phyloP scores from a whole-genome alignment of 1,284 basidiomycete species.

The Apiotrichum mycotoxinovorans region DNA sequence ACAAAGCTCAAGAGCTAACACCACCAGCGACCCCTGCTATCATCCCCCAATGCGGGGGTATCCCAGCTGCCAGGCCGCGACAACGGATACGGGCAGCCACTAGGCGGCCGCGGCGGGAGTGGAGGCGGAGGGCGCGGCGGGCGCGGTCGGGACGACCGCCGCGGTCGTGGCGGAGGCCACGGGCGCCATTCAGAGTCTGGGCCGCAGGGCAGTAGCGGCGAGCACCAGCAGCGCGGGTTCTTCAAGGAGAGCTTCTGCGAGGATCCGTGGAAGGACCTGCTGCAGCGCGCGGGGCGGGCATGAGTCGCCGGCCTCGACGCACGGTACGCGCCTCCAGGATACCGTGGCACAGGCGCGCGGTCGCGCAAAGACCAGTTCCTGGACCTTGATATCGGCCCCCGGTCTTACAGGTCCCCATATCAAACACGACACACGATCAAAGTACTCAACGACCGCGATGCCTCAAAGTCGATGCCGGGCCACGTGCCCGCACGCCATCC shows the following conservation, averaged over 20 bases:
- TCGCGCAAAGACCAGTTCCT: no score
- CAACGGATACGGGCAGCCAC: background rate
- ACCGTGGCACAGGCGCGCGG: no score
- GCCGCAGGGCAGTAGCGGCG: background rate
- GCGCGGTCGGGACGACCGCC: slow-evolving; percentile 5
- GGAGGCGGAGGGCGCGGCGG: slow-evolving; percentile 6
- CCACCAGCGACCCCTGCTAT: background rate
- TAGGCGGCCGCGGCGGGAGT: background rate
- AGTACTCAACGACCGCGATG: no score
- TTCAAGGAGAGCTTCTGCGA: slow-evolving; percentile 39
- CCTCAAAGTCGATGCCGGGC: no score
- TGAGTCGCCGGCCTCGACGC: no score
- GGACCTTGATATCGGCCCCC: no score
- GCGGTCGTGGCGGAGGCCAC: background rate
- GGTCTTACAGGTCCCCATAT: no score
- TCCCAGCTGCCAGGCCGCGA: background rate
- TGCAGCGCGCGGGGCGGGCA: background rate
- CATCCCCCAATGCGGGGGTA: background rate
- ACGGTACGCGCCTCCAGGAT: no score
- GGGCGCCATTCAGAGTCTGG: no score
- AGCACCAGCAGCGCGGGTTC: slow-evolving; percentile 16
- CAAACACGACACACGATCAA: no score
- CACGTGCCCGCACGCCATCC: no score
- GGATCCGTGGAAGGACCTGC: slow-evolving; percentile 36
- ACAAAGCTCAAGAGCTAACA: background rate